Base-by-base conservation (phyloP, 2,329 filamentous ascomycete genomes). In the Trichoderma aggressivum region DNA sequence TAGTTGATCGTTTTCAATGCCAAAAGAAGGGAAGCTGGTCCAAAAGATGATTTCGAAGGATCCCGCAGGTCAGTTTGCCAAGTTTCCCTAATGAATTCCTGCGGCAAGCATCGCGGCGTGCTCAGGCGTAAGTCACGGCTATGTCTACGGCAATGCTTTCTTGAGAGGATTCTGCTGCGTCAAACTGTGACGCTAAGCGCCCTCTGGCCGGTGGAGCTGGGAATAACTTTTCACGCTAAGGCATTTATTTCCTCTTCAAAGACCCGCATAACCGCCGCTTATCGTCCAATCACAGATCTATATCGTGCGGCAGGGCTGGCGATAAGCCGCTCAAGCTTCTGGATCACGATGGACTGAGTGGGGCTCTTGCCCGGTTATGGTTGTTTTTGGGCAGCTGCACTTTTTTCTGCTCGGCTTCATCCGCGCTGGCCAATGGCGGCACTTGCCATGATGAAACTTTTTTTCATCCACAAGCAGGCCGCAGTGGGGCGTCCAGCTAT, bases 371-470 rank as follows among this genome's bases (percentile, higher is more conserved):
- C 39, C 34, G 14, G 34, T 59, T 69, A 28, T 69, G 43, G 39
- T 61, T 61, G 66, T 36, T 60, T 61, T 28, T 34, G 55, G 65
- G 55, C 65, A 56, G 47, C 56, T 59, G 56, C 30, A 32, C 14
- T 8, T 36, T 28, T 53, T 36, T 60, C 14, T 36, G 10, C 18
- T 69, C 66, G 66, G 66, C 56, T 69, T 28, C 55, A 69, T 69
- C 66, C 66, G 66, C 28, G 43, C 12, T 24, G 30, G 39, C 66
- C 66, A 69, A 69, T 69, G 28, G 34, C 66, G 36, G 64, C 53
- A 32, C 34, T 59, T 30, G 12, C 12, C 16, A 21, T 21, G 43
- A 11, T 14, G n/a, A 60, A 28, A 30, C 26, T 26, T 43, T 32
- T 56, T 60, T 60, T 53, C 36, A 28, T 10, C 43, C 43, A 32